Evolutionary conservation across 192 early-diverging fungal genomes (phyloP), one percentile per base, ranked within the genome.

Genomic region (Backusella tarrabulga): DNA sequence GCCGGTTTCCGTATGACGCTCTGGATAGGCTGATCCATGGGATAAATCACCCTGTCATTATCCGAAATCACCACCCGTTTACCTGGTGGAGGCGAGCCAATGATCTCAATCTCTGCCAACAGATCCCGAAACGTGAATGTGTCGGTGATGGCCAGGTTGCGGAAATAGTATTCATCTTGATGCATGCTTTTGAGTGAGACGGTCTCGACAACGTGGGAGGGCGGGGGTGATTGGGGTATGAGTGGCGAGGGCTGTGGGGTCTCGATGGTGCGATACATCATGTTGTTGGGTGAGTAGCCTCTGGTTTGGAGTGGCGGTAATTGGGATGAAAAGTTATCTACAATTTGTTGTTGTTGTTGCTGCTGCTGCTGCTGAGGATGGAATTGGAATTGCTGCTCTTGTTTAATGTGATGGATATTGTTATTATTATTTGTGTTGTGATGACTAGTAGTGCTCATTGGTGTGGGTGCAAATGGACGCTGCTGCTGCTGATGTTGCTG

Each of bases 71-170:
- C 75, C 4, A 83, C 76, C 0, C 77, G 36, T 32, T 83, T 83
- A 0, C 81, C 81, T 6, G 67, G 81, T 8, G 81, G 81, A 9
- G 81, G 81, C 34, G 77, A 68, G 3, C 74, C 71, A 11, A 35
- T 76, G 67, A 76, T 75, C 36, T 84, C 83, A 15, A 79, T 80
- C 34, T 80, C 79, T 44, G 73, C 76, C 63, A 84, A n/a, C 2
- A 80, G 52, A 41, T 84, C 74, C 52, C 83, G 34, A 68, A 84
- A 84, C 1, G 83, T 84, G 23, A 84, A 84, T 1, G 68, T 73
- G 19, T 84, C 77, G 4, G 79, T 80, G 52, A 84, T 84, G 34
- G 79, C 83, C 7, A 84, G 67, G 19, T 84, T 84, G 23, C 77
- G 79, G 34, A 84, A 67, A 67, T 77, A 77, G 67, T 76, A 80